Conservation (phyloP, 2,329 filamentous ascomycete genomes). For the Xylariaceae sp. region DNA sequence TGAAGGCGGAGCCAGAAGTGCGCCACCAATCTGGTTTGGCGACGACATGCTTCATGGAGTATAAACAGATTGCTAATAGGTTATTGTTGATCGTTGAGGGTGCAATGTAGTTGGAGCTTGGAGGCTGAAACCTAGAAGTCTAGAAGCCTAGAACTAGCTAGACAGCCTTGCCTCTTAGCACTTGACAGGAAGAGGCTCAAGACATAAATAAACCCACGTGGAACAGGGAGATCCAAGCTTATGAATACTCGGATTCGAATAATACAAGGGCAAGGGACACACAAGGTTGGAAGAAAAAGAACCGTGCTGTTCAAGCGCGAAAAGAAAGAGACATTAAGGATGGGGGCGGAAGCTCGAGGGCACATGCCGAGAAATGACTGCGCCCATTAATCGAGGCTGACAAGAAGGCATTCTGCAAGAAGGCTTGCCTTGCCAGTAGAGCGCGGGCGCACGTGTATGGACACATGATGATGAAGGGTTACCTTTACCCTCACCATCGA, state of each 20-base stretch:
- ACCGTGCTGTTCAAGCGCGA: conserved; percentile 19
- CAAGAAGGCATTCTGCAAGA: conserved; percentile 36
- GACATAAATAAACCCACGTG: conserved; percentile 1
- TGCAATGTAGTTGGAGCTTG: neutral
- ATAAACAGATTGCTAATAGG: neutral
- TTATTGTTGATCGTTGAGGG: neutral
- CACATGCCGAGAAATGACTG: conserved; percentile 26
- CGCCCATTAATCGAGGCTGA: conserved; percentile 39
- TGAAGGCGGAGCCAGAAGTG: conserved; percentile 14
- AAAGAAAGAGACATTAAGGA: conserved; percentile 16
- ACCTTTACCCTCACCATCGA: too few relatives aligned
- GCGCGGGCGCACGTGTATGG: conserved; percentile 16
- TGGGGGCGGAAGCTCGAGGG: conserved; percentile 27
- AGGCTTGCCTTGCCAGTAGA: conserved; percentile 26
- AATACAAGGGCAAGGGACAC: neutral
- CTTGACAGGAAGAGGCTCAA: neutral
- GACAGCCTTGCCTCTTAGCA: conserved; percentile 20
- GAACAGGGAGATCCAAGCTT: conserved; percentile 8
- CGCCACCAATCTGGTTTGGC: conserved; percentile 14
- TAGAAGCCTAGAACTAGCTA: too few relatives aligned
- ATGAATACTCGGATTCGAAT: conserved; percentile 16
- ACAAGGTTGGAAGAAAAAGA: conserved; percentile 7
- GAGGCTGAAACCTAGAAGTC: neutral
- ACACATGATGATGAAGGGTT: conserved; percentile 11
- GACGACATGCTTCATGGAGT: conserved; percentile 30